A percentile compares a stretch with the other conserved stretches of the same genome.
Evolutionary conservation across 129 eudicot species (phyloP).

Genomic region (Tanacetum coccineum): DNA sequence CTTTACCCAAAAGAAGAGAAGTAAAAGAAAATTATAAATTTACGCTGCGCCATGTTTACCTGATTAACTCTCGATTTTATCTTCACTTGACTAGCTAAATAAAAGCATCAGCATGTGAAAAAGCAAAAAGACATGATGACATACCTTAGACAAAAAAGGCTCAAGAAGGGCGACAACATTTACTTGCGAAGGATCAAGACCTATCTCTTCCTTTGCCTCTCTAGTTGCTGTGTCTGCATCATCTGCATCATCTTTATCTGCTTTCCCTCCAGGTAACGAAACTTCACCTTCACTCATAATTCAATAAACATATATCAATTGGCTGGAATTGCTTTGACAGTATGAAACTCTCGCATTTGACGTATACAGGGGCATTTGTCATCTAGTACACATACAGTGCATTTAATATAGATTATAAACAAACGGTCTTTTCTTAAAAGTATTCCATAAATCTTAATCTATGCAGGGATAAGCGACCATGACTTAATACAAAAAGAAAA

Average conservation of each 20-base stretch:
- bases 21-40: neutral
- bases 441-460: no score
- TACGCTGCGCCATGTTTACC: neutral
- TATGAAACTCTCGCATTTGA: no score
- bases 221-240: slow-evolving; percentile 80
- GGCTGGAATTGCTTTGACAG: no score
- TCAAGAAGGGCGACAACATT: slow-evolving; percentile 84
- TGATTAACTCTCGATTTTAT: neutral
- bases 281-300: slow-evolving; percentile 64
- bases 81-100: neutral
- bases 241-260: slow-evolving; percentile 72
- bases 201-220: slow-evolving; percentile 98
- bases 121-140: neutral
- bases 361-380: no score
- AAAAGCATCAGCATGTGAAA: neutral
- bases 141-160: slow-evolving; percentile 87
- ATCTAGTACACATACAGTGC: no score
- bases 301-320: no score
- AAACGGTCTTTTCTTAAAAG: no score
- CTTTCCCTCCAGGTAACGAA: slow-evolving; percentile 92
- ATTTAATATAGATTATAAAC: no score
- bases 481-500: no score
- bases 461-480: no score
- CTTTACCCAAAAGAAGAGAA: no score
- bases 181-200: slow-evolving; percentile 79